phyloP scores from a whole-genome alignment of 2,329 filamentous ascomycete species.

The Allantophomopsis cytisporea region DNA sequence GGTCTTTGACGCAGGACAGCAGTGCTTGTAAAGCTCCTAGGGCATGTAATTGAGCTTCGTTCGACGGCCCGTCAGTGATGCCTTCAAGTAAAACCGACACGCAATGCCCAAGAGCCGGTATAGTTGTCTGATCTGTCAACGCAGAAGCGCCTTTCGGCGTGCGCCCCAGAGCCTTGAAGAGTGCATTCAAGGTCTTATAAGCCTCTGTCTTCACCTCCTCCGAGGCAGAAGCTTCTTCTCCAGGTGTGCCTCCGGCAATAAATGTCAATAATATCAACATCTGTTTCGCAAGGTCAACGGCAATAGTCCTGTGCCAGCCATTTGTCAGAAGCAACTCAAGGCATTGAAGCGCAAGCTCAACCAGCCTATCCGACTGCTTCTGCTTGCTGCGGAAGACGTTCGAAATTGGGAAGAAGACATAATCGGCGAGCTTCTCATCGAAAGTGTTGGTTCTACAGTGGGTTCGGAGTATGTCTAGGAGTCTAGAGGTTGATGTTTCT shows the following conservation, averaged over 20 bases:
- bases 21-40: conserved; percentile 49
- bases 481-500: conserved; percentile 27
- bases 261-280: conserved; percentile 76
- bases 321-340: conserved; percentile 58
- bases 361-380: conserved; percentile 52
- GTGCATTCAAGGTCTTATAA: conserved; percentile 52
- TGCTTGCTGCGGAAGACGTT: conserved; percentile 71
- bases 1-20: conserved; percentile 51
- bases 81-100: conserved; percentile 70
- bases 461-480: conserved; percentile 29
- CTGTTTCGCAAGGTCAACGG: conserved; percentile 64
- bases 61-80: conserved; percentile 47
- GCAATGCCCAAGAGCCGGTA: conserved; percentile 71
- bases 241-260: conserved; percentile 61
- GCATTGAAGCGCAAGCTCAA: conserved; percentile 68
- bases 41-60: conserved; percentile 59
- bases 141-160: conserved; percentile 33
- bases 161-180: conserved; percentile 46
- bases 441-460: conserved; percentile 33
- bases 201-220: conserved; percentile 67
- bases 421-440: conserved; percentile 79
- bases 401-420: conserved; percentile 86
- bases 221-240: conserved; percentile 33
- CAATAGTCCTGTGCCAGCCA: conserved; percentile 66
- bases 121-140: conserved; percentile 40